A percentile compares a stretch with the other conserved stretches of the same genome.
These are phyloP conservation scores for Leccinum griseonigrum DNA, from an alignment of 1,284 basidiomycete species.

Conservation along the genomic window DNA sequence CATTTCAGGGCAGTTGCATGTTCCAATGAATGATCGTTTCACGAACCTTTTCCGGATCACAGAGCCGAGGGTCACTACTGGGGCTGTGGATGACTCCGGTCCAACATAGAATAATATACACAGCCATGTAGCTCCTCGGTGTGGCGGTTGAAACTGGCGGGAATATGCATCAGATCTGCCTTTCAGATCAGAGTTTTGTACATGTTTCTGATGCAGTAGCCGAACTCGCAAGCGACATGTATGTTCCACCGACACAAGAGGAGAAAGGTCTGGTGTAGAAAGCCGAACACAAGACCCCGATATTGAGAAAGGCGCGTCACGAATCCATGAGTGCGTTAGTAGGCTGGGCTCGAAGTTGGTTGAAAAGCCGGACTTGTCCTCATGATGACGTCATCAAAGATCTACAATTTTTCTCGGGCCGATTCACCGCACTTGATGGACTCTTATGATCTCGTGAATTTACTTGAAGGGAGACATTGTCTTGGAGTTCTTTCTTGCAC, in stretches of 20 bases:
- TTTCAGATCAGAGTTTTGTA: not conserved
- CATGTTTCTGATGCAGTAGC: not conserved
- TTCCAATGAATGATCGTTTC: not conserved
- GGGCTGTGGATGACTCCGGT: not conserved
- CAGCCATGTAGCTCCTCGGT: not conserved
- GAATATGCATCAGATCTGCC: not conserved
- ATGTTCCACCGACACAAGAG: not conserved
- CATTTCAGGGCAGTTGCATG: not conserved
- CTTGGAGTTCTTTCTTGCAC: not conserved
- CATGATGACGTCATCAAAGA: not conserved
- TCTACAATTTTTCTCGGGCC: not conserved
- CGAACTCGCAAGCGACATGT: not conserved
- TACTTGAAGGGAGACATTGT: not conserved
- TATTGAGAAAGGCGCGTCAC: too few species aligned
- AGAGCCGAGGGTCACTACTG: not conserved
- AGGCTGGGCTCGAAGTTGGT: not conserved
- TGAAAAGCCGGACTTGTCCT: not conserved
- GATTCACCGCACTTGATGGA: not conserved
- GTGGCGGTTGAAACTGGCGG: not conserved
- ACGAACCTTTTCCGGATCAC: not conserved
- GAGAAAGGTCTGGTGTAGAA: not conserved
- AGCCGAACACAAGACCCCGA: not conserved
- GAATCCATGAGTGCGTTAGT: not conserved
- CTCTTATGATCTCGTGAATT: not conserved
- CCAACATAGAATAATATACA: not conserved